Conservation (phyloP, 2,329 filamentous ascomycete genomes). For the Paracoccidioides lutzii region DNA sequence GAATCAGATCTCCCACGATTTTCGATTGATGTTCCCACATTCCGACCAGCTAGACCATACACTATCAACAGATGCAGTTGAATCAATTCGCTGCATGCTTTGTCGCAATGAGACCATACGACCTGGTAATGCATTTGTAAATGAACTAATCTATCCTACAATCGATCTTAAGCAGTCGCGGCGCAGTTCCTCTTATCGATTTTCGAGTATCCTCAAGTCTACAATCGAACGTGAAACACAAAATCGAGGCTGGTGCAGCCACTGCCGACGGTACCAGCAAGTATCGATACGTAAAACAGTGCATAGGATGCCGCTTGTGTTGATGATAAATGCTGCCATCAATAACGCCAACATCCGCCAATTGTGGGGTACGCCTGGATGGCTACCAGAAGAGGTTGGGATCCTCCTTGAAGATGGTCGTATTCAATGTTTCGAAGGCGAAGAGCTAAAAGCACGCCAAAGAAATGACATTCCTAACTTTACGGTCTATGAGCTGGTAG, state of each 20-base stretch:
- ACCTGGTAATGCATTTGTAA: slow-evolving; percentile 65
- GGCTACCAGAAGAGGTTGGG: slow-evolving; percentile 88
- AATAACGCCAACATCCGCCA: slow-evolving; percentile 55
- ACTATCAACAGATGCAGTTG: slow-evolving; percentile 30
- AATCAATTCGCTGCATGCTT: slow-evolving; percentile 64
- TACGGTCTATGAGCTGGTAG: slow-evolving; percentile 80
- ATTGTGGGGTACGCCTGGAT: slow-evolving; percentile 78
- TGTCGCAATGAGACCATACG: slow-evolving; percentile 78
- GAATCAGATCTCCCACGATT: slow-evolving; percentile 67
- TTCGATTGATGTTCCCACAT: slow-evolving; percentile 50
- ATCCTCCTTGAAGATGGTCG: slow-evolving; percentile 83
- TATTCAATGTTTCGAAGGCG: slow-evolving; percentile 87
- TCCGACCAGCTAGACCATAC: slow-evolving; percentile 59
- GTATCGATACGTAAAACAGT: slow-evolving; percentile 76
- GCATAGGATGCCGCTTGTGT: slow-evolving; percentile 65
- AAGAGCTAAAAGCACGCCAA: slow-evolving; percentile 69
- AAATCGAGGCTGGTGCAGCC: slow-evolving; percentile 83
- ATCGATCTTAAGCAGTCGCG: slow-evolving; percentile 39
- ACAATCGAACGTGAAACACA: slow-evolving; percentile 84
- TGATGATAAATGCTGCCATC: slow-evolving; percentile 73
- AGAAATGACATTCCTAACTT: slow-evolving; percentile 70
- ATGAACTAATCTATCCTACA: slow-evolving; percentile 70
- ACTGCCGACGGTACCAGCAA: slow-evolving; percentile 81
- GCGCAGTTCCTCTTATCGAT: slow-evolving; percentile 43
- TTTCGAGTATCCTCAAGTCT: slow-evolving; percentile 83